Evolutionary conservation across 768 basidiomycete species (phyloP).

Genomic region (Tulasnella sp.): DNA sequence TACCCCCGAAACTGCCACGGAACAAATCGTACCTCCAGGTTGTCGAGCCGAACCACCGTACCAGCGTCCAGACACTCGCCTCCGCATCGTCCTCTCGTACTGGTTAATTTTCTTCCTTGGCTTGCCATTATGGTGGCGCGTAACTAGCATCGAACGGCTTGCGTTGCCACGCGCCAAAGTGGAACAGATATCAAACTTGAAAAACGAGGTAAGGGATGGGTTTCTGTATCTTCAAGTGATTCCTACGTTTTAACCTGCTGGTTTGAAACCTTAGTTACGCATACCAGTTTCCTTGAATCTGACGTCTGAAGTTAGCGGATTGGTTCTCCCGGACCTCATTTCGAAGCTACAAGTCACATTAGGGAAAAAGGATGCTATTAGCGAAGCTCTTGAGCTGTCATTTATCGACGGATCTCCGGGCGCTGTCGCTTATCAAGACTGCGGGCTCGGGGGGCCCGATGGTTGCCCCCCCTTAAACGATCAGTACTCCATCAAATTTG

Average conservation of each 20-base stretch:
- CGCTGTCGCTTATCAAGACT: not conserved
- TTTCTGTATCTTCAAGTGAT: not conserved
- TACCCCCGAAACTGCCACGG: not conserved
- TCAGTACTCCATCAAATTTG: not conserved
- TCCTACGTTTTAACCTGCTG: not conserved
- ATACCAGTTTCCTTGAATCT: conserved; percentile 3
- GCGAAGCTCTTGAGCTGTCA: not conserved
- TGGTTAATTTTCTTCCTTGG: conserved; percentile 73
- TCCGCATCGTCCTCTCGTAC: conserved; percentile 67
- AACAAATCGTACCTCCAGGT: not conserved
- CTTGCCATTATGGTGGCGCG: conserved; percentile 89
- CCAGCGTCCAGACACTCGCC: conserved; percentile 39
- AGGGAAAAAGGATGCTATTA: not conserved
- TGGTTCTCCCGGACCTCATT: not conserved
- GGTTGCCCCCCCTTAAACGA: not conserved
- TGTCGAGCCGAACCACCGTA: conserved; percentile 11
- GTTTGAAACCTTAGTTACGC: not conserved
- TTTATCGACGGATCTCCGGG: not conserved
- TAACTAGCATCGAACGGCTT: conserved; percentile 83
- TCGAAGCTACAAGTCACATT: not conserved
- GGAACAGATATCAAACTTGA: conserved; percentile 45
- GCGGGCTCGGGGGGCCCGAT: not conserved
- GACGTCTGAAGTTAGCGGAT: conserved; percentile 4
- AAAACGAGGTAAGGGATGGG: conserved; percentile 29
- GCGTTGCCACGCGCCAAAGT: conserved; percentile 64